Evolutionary conservation across 495 filamentous ascomycete species (phyloP).

Genomic region (Ascodesmis nigricans): DNA sequence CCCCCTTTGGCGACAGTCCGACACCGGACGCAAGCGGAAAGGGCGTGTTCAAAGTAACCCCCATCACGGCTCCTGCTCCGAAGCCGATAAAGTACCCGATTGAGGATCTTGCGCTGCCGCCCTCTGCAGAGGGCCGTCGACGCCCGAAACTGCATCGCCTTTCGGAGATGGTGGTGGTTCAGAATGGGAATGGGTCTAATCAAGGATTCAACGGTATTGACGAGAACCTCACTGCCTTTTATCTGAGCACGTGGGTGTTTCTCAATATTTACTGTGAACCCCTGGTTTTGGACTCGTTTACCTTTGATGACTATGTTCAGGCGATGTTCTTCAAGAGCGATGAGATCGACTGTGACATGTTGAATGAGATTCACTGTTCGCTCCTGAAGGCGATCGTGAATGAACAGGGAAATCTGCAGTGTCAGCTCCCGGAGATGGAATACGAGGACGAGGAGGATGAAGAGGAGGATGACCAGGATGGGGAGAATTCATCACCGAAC

Average conservation of each 20-base stretch:
- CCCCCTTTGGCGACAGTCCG: conserved; percentile 19
- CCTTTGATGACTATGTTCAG: conserved; percentile 87
- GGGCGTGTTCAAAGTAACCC: conserved; percentile 17
- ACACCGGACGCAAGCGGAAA: conserved; percentile 19
- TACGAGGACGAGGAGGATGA: conserved; percentile 43
- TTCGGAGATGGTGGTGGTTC: conserved; percentile 20
- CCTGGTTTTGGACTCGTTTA: conserved; percentile 84
- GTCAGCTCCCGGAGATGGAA: conserved; percentile 55
- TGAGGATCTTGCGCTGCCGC: conserved; percentile 66
- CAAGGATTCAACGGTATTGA: conserved; percentile 16
- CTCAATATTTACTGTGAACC: conserved; percentile 91
- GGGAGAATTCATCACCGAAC: conserved; percentile 27
- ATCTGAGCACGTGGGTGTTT: conserved; percentile 57
- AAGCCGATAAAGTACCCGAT: conserved; percentile 83
- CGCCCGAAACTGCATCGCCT: conserved; percentile 61
- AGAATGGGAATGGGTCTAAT: background rate
- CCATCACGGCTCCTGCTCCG: conserved; percentile 40
- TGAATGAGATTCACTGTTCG: conserved; percentile 79
- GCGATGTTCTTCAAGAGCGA: conserved; percentile 59
- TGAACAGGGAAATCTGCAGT: conserved; percentile 52
- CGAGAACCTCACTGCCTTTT: conserved; percentile 16
- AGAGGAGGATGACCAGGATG: conserved; percentile 36
- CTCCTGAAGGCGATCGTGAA: conserved; percentile 72
- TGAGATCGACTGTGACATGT: conserved; percentile 63
- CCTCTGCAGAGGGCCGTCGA: conserved; percentile 33